Conservation (phyloP, 2,329 filamentous ascomycete genomes). For the Trichoderma atroviride region DNA sequence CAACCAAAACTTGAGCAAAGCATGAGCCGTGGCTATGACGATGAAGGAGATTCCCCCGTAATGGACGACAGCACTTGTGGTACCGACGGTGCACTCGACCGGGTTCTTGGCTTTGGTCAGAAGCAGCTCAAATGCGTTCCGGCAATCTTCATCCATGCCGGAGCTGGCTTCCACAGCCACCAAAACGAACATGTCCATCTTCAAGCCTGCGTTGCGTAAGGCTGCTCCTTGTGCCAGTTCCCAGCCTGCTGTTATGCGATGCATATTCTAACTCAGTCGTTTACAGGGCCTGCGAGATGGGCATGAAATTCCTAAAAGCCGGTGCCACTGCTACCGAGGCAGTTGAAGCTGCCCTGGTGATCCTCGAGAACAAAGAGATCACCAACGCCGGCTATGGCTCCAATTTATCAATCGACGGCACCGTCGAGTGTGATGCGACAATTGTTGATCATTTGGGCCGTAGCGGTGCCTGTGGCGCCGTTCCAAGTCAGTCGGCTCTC, state of each 20-base stretch:
- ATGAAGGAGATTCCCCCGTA: conserved; percentile 44
- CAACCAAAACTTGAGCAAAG: conserved; percentile 31
- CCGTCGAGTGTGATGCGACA: conserved; percentile 92
- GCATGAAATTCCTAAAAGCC: conserved; percentile 76
- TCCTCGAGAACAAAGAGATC: conserved; percentile 90
- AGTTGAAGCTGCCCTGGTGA: conserved; percentile 83
- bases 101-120: conserved; percentile 41
- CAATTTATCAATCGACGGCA: conserved; percentile 86
- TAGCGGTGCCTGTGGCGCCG: conserved; percentile 90
- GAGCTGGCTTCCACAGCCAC: conserved; percentile 88
- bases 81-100: conserved; percentile 48
- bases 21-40: conserved; percentile 37
- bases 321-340: conserved; percentile 85
- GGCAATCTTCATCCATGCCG: conserved; percentile 93
- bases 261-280: not conserved
- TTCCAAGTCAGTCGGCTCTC: conserved; percentile 67
- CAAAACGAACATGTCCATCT: conserved; percentile 86
- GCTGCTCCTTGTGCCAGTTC: not conserved
- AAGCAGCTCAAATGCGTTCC: conserved; percentile 48
- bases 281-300: conserved; percentile 75
- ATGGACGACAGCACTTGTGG: conserved; percentile 51
- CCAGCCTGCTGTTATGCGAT: not conserved
- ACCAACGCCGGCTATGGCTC: conserved; percentile 97
- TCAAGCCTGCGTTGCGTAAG: conserved; percentile 84
- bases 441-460: conserved; percentile 88